Evolutionary conservation across 495 filamentous ascomycete species (phyloP), one percentile per base, ranked within the genome.

Genomic region (Apodospora peruviana): DNA sequence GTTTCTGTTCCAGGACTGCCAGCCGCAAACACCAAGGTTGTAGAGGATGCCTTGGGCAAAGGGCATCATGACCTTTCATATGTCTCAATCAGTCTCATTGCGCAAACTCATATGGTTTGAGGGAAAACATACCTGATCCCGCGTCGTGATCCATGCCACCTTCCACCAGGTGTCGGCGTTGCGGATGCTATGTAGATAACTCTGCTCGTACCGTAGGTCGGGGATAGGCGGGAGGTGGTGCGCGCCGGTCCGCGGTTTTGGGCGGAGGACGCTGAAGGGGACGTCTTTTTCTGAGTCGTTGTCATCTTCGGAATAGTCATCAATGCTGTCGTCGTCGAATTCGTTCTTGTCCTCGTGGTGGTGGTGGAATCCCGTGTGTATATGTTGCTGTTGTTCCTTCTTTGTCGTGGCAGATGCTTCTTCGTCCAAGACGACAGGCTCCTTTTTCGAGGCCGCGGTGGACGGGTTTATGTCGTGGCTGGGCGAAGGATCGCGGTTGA

Each of bases 121-220:
- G 19, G 11, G 9, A n/a, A 22, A 32, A 58, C 57, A 42, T 57
- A 94, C 86, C 79, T 97, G 91, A 67, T 97, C 93, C 58, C 88
- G 69, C 40, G 85, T 61, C 17, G 93, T 97, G 52, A 97, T 91
- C 78, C 81, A 88, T 20, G 76, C 77, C 29, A 98, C 78, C 52
- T 79, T 79, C 67, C 84, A 81, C 82, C 80, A 88, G 21, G 80
- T 83, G 48, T 93, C 78, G 18, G 88, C 88, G 42, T 78, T 73
- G 54, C 81, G 79, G 46, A 98, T 81, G 63, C 88, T 91, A 40
- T 84, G 84, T 35, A 98, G 74, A 61, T 97, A 97, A 70, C 90
- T 95, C 77, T 98, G 93, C 73, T 98, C 93, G 66, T 97, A 97
- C 43, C 93, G 77, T 55, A 98, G 69, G 67, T 98, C 93, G 1